Percentiles rank a stretch among this genome's conserved stretches.
phyloP scores from a whole-genome alignment of 176 grass and related monocot genomes.

The Musa itinerans region DNA sequence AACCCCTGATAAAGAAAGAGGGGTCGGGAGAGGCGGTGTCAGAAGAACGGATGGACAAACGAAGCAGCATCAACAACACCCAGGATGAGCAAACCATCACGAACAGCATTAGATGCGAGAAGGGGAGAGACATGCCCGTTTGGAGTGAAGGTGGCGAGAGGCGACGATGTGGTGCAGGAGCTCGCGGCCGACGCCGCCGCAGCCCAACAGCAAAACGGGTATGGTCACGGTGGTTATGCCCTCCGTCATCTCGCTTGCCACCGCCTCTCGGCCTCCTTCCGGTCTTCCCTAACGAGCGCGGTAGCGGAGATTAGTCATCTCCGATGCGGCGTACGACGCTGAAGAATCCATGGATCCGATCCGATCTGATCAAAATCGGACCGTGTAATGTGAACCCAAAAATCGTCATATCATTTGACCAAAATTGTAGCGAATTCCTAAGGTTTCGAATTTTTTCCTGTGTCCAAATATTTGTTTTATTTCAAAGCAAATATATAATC shows the following conservation, averaged over 20 bases:
- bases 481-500: too few species aligned
- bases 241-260: background rate
- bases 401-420: too few species aligned
- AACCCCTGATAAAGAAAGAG: constrained; percentile 41
- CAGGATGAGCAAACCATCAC: background rate
- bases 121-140: constrained; percentile 21
- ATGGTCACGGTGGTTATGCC: constrained; percentile 17
- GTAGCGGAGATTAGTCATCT: too few species aligned
- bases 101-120: background rate
- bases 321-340: too few species aligned
- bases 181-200: constrained; percentile 73
- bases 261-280: background rate
- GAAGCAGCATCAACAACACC: background rate
- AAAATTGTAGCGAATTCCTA: too few species aligned
- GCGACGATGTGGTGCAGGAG: constrained; percentile 73
- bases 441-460: too few species aligned
- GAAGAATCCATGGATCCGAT: too few species aligned
- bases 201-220: constrained; percentile 70
- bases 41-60: background rate
- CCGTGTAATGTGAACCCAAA: too few species aligned
- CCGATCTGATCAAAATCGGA: too few species aligned
- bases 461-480: too few species aligned
- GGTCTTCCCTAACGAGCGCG: too few species aligned
- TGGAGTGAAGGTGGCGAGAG: constrained; percentile 58
- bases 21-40: background rate